Evolutionary conservation across 2,329 filamentous ascomycete species (phyloP).

Genomic region (Penicillium sp.): DNA sequence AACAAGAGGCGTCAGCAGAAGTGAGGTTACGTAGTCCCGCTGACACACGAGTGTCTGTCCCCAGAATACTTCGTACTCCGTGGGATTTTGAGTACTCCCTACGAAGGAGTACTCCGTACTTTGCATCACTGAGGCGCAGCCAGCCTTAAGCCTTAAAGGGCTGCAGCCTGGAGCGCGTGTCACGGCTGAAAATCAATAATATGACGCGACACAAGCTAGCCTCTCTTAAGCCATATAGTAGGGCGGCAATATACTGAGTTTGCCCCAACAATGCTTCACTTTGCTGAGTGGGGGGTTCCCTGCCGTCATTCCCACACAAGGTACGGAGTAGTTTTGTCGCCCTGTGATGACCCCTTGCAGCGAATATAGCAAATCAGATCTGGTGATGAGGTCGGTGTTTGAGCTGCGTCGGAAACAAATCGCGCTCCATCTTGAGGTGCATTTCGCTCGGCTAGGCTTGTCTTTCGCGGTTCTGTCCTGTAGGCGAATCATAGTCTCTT

Average conservation of each 20-base stretch:
- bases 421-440: conserved; percentile 11
- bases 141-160: conserved; percentile 42
- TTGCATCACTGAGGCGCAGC: conserved; percentile 21
- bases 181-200: background rate
- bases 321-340: background rate
- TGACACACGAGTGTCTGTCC: background rate
- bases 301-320: conserved; percentile 9
- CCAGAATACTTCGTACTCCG: background rate
- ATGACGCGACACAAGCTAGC: background rate
- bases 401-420: conserved; percentile 15
- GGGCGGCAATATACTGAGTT: background rate
- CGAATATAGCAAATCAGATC: conserved; percentile 14
- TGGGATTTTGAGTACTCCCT: too few relatives aligned
- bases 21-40: background rate
- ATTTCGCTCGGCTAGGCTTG: conserved; percentile 12
- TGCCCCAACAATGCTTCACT: background rate
- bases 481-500: too few relatives aligned
- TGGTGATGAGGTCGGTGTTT: conserved; percentile 3
- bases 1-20: background rate
- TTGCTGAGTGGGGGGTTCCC: conserved; percentile 4
- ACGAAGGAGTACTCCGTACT: background rate
- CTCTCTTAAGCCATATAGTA: background rate
- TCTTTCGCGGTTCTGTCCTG: background rate
- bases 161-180: conserved; percentile 25
- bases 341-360: conserved; percentile 17